These are phyloP conservation scores for Puccinia triticina DNA, from an alignment of 1,284 basidiomycete species.

Conservation along the genomic window DNA sequence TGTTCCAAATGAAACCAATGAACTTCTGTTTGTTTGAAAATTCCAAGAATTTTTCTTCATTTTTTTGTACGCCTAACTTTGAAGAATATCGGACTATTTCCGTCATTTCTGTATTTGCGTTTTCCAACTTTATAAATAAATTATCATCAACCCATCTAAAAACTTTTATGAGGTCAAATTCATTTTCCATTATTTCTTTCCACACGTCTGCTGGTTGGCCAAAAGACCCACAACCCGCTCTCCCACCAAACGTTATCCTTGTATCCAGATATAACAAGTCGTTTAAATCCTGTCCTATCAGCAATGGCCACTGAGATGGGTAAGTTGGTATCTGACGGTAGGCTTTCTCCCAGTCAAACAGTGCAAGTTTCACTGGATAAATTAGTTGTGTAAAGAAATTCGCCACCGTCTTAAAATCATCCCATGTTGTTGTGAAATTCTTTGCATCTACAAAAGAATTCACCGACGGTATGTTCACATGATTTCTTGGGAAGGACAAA, in stretches of 20 bases:
- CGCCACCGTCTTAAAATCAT: no score
- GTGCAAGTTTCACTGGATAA: no score
- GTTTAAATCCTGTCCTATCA: not conserved
- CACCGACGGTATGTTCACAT: no score
- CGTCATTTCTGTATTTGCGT: not conserved
- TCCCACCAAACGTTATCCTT: not conserved
- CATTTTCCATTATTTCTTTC: not conserved
- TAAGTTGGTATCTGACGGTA: no score
- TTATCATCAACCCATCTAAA: constrained; percentile 20
- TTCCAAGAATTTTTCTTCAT: not conserved
- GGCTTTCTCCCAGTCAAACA: no score
- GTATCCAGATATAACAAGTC: not conserved
- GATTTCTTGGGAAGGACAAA: no score
- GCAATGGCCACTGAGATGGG: not conserved
- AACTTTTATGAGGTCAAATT: not conserved
- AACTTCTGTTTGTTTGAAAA: not conserved
- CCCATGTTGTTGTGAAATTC: no score
- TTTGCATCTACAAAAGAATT: no score
- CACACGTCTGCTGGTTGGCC: no score
- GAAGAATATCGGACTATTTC: not conserved
- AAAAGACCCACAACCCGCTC: not conserved
- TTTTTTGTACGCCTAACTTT: not conserved
- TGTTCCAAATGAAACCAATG: constrained; percentile 1
- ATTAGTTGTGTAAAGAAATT: no score
- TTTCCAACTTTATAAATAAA: not conserved